A percentile compares a stretch with the other conserved stretches of the same genome.
Evolutionary conservation across 1,139 yeast species (phyloP).

Genomic region (Kluyveromyces sp.): DNA sequence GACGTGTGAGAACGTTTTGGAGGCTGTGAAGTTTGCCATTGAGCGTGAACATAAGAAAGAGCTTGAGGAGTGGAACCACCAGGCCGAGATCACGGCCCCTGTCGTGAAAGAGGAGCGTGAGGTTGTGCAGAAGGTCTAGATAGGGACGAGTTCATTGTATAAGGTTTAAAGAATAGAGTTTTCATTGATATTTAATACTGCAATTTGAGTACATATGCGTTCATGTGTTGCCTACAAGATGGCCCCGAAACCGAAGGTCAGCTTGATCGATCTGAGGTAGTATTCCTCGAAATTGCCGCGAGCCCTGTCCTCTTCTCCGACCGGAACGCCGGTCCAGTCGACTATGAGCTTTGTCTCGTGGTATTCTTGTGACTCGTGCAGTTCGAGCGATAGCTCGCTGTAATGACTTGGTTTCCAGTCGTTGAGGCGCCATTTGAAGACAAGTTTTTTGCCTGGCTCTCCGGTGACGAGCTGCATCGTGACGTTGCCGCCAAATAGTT

Average conservation of each 20-base stretch:
- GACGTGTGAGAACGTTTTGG: slow-evolving; percentile 64
- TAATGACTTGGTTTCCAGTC: slow-evolving; percentile 84
- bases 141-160: too few species aligned
- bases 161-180: too few species aligned
- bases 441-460: slow-evolving; percentile 47
- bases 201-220: too few species aligned
- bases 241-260: slow-evolving; percentile 92
- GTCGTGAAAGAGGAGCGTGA: slow-evolving; percentile 17
- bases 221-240: slow-evolving; percentile 45
- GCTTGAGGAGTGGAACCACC: slow-evolving; percentile 57
- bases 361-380: slow-evolving; percentile 58
- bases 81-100: slow-evolving; percentile 25
- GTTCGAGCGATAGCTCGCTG: slow-evolving; percentile 58
- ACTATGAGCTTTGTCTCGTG: slow-evolving; percentile 80
- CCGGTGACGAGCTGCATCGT: slow-evolving; percentile 60
- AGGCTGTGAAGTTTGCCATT: slow-evolving; percentile 75
- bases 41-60: slow-evolving; percentile 72
- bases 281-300: slow-evolving; percentile 80
- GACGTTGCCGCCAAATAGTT: slow-evolving; percentile 85
- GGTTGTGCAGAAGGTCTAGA: slow-evolving; percentile 4
- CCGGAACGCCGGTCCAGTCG: slow-evolving; percentile 81
- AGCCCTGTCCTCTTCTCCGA: slow-evolving; percentile 94
- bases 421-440: slow-evolving; percentile 76
- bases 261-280: slow-evolving; percentile 78
- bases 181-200: too few species aligned